These are phyloP conservation scores for Plenodomus lindquistii DNA, from an alignment of 2,329 filamentous ascomycete genomes.

Conservation along the genomic window DNA sequence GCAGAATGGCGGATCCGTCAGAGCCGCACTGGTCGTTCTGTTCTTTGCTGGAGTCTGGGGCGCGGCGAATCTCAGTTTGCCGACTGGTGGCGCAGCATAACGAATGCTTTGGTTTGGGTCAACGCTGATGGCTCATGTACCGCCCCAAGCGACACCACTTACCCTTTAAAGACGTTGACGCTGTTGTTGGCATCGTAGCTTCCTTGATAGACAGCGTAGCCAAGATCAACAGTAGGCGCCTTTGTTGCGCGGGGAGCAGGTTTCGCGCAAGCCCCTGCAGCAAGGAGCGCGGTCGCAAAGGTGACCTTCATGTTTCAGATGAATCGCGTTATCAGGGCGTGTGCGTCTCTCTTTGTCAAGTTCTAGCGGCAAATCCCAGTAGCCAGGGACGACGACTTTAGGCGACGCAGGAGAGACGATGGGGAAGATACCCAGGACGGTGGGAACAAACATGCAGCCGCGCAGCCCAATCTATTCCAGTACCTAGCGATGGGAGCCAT, in stretches of 20 bases:
- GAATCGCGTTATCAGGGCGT: no score
- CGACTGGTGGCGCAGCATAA: slow-evolving; percentile 58
- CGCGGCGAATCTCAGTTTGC: slow-evolving; percentile 56
- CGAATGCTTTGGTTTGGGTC: slow-evolving; percentile 41
- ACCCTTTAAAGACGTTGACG: slow-evolving; percentile 42
- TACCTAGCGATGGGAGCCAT: no score
- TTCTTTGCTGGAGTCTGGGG: slow-evolving; percentile 50
- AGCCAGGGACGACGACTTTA: slow-evolving; percentile 7
- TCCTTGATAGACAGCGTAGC: slow-evolving; percentile 38
- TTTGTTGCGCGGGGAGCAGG: slow-evolving; percentile 25
- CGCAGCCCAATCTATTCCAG: slow-evolving; percentile 22
- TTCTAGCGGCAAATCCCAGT: slow-evolving; percentile 4
- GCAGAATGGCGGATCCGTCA: slow-evolving; percentile 48
- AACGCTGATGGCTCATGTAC: not conserved
- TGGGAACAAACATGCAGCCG: slow-evolving; percentile 14
- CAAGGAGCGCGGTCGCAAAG: slow-evolving; percentile 24
- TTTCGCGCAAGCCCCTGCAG: slow-evolving; percentile 19
- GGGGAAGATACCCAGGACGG: slow-evolving; percentile 15
- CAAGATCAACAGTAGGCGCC: slow-evolving; percentile 35
- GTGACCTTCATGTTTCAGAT: slow-evolving; percentile 18
- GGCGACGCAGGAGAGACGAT: slow-evolving; percentile 6
- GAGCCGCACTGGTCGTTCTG: slow-evolving; percentile 47
- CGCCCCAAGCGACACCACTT: not conserved
- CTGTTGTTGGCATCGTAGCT: slow-evolving; percentile 24
- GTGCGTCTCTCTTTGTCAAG: slow-evolving; percentile 6